phyloP scores from a whole-genome alignment of 805 yeast species.

The Ogataea trehalophila region DNA sequence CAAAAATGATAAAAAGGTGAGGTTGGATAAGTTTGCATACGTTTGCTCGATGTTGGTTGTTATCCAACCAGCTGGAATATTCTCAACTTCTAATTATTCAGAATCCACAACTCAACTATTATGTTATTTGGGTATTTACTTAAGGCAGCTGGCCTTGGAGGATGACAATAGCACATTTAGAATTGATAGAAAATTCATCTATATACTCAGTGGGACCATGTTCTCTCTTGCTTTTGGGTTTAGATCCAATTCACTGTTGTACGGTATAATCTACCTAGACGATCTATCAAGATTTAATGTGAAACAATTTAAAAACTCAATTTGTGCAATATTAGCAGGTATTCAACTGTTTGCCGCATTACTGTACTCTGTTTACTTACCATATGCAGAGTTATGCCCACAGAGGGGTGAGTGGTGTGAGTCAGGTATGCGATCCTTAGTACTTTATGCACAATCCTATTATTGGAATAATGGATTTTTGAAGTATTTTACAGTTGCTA shows the following conservation, averaged over 20 bases:
- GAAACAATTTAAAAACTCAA: constrained; percentile 9
- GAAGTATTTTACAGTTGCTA: constrained; percentile 75
- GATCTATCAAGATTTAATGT: constrained; percentile 40
- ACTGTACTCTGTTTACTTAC: constrained; percentile 42
- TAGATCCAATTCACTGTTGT: constrained; percentile 70
- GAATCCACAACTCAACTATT: constrained; percentile 67
- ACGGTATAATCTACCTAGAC: constrained; percentile 61
- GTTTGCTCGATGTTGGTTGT: constrained; percentile 38
- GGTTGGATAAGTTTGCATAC: constrained; percentile 7
- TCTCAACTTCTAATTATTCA: constrained; percentile 67
- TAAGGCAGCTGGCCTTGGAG: constrained; percentile 36
- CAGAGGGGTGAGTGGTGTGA: constrained; percentile 76
- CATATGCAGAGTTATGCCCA: constrained; percentile 63
- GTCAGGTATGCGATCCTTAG: constrained; percentile 50
- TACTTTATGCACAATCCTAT: constrained; percentile 63
- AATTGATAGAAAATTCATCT: constrained; percentile 12
- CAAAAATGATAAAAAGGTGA: not conserved
- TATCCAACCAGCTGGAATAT: constrained; percentile 77
- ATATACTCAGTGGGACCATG: constrained; percentile 46
- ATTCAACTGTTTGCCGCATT: constrained; percentile 43
- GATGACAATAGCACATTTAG: not conserved
- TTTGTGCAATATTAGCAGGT: constrained; percentile 51
- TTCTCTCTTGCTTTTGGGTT: constrained; percentile 57
- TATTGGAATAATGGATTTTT: constrained; percentile 88
- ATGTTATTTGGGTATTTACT: constrained; percentile 50